A percentile compares a stretch with the other conserved stretches of the same genome.
Evolutionary conservation across 2,329 filamentous ascomycete genomes (phyloP).

Genomic region (Paecilomyces dactylethromorphus): DNA sequence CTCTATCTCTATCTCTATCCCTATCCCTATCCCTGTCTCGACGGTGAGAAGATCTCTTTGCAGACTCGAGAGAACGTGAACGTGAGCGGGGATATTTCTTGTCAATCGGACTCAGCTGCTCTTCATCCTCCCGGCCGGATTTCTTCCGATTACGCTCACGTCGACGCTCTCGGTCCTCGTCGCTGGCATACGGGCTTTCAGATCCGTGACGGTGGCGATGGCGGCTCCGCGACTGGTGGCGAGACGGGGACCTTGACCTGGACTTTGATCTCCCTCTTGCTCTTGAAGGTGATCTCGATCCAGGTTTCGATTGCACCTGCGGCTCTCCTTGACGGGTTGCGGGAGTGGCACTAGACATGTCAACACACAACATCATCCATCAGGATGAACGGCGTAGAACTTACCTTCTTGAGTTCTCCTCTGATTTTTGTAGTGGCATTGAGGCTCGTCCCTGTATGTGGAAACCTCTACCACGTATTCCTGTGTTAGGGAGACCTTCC

Average conservation of each 20-base stretch:
- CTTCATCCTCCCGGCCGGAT: slow-evolving; percentile 36
- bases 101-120: slow-evolving; percentile 30
- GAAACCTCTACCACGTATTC: slow-evolving; percentile 56
- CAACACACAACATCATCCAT: slow-evolving; percentile 2
- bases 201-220: slow-evolving; percentile 51
- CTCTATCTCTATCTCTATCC: slow-evolving; percentile 30
- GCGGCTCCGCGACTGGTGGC: slow-evolving; percentile 39
- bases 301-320: slow-evolving; percentile 17
- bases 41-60: slow-evolving; percentile 52
- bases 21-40: slow-evolving; percentile 56
- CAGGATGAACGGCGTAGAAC: slow-evolving; percentile 8
- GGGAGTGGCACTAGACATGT: slow-evolving; percentile 14
- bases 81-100: slow-evolving; percentile 51
- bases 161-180: slow-evolving; percentile 26
- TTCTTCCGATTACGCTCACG: slow-evolving; percentile 20
- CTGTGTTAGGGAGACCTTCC: slow-evolving; percentile 77
- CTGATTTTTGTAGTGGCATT: slow-evolving; percentile 10
- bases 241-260: slow-evolving; percentile 23
- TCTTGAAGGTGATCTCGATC: slow-evolving; percentile 26
- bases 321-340: slow-evolving; percentile 30
- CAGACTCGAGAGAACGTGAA: slow-evolving; percentile 57
- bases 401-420: slow-evolving; percentile 25
- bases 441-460: slow-evolving; percentile 26
- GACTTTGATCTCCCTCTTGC: slow-evolving; percentile 22
- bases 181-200: slow-evolving; percentile 20